Evolutionary conservation across 169 alveolate genomes (phyloP).

Genomic region (Pseudocohnilembus persalinus): DNA sequence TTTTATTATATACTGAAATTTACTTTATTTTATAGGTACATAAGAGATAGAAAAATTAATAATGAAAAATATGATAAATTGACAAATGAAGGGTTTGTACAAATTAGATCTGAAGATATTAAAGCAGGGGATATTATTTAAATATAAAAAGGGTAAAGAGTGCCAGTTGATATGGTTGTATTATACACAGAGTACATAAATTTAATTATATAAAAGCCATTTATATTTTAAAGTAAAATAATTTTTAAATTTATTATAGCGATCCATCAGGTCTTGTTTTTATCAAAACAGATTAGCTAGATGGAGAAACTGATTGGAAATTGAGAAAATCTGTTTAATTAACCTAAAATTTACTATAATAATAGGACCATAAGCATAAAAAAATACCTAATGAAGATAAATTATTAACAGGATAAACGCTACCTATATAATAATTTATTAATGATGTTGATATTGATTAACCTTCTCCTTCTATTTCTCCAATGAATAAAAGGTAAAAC

Average conservation of each 20-base stretch:
- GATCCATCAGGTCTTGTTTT: constrained; percentile 50
- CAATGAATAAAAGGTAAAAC: too few relatives aligned
- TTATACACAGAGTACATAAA: constrained; percentile 41
- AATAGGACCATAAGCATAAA: background rate
- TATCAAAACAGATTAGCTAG: constrained; percentile 57
- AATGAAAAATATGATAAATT: background rate
- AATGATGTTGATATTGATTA: too few relatives aligned
- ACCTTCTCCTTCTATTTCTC: too few relatives aligned
- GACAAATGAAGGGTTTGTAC: background rate
- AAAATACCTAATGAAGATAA: background rate
- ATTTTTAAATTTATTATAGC: background rate
- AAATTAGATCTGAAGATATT: constrained; percentile 36
- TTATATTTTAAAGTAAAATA: background rate
- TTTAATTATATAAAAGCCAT: background rate
- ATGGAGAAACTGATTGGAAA: constrained; percentile 72
- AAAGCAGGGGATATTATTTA: constrained; percentile 61
- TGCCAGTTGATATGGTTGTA: constrained; percentile 65
- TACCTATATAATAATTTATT: background rate
- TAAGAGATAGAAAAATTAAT: constrained; percentile 8
- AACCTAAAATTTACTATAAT: constrained; percentile 44
- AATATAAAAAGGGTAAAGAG: constrained; percentile 48
- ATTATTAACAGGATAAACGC: background rate
- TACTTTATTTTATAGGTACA: background rate
- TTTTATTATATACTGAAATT: background rate
- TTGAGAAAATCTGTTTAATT: constrained; percentile 50